Conservation (phyloP, 129 eudicot genomes). For the Silybum marianum region DNA sequence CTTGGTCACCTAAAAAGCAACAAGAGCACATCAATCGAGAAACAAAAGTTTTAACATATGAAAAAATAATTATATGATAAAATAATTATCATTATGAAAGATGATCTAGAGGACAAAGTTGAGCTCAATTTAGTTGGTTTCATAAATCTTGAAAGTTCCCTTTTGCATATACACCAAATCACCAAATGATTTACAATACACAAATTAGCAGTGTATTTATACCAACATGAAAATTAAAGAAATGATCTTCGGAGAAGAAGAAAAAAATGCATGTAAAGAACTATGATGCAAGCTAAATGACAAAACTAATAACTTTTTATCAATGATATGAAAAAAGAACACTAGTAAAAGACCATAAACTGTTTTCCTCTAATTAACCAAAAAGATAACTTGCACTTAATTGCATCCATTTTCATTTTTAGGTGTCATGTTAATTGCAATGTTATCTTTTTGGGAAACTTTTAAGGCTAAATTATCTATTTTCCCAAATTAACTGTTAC, state of each 20-base stretch:
- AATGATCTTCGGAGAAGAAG: no score
- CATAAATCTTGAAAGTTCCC: background rate
- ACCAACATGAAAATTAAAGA: no score
- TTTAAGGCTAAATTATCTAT: background rate
- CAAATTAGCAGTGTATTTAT: no score
- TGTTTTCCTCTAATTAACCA: no score
- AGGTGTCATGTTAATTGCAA: background rate
- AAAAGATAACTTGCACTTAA: no score
- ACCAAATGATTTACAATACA: no score
- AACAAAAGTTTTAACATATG: background rate
- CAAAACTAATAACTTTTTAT: no score
- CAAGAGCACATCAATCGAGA: conserved; percentile 15
- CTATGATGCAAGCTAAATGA: no score
- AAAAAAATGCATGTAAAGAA: no score
- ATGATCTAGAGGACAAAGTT: background rate
- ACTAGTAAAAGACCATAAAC: no score
- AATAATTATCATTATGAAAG: background rate
- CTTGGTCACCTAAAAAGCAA: conserved; percentile 84
- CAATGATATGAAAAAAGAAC: no score
- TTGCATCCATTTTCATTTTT: no score
- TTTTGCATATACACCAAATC: background rate
- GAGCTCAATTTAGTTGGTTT: background rate
- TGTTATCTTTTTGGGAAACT: background rate
- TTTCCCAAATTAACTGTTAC: background rate
- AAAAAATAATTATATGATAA: background rate